Base-by-base conservation (phyloP, 2,329 filamentous ascomycete genomes). In the Sclerotinia spermophila region DNA sequence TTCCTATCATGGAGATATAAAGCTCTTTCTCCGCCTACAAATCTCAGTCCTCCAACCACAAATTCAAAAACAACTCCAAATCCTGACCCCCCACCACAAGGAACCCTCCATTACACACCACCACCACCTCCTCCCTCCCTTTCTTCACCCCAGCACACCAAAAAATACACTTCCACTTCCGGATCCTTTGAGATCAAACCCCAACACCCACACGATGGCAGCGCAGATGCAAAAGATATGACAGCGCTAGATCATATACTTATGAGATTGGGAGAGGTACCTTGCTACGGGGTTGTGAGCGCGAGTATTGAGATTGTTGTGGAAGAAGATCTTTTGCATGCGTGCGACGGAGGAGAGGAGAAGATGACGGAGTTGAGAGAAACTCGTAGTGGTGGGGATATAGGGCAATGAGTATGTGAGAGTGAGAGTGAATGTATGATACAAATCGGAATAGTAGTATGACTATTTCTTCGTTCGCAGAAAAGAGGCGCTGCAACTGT, bases 181-280 rank as follows among this genome's bases (percentile, higher is more conserved):
- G 5, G 13, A 17, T 42, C 15, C 1, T 60, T 60, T 38, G 17
- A 4, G 1, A 11, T 19, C 33, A 35, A 35, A n/a, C n/a, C n/a
- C 1, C 11, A n/a, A 17, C 0, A 33, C 1, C 30, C 15, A 35
- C 53, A 30, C 17, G n/a, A n/a, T n/a, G n/a, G n/a, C n/a, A n/a
- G n/a, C n/a, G n/a, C n/a, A n/a, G n/a, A n/a, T n/a, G n/a, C n/a
- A n/a, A n/a, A n/a, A 6, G 48, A 27, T 3, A 27, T 53, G 1
- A 53, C n/a, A n/a, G n/a, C n/a, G n/a, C n/a, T 53, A 53, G 13
- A 27, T 13, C 15, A 7, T 17, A 30, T 53, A 15, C 1, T 53
- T 53, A 3, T 21, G 1, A 30, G 60, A 17, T 17, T 62, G 7
- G 6, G 13, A 1, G 42, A 62, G 7, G 15, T 62, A 1, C 30